Percentiles rank a stretch among this genome's conserved stretches.
These are phyloP conservation scores for Fragaria nilgerrensis DNA, from an alignment of 306 rosid genomes.

Conservation along the genomic window DNA sequence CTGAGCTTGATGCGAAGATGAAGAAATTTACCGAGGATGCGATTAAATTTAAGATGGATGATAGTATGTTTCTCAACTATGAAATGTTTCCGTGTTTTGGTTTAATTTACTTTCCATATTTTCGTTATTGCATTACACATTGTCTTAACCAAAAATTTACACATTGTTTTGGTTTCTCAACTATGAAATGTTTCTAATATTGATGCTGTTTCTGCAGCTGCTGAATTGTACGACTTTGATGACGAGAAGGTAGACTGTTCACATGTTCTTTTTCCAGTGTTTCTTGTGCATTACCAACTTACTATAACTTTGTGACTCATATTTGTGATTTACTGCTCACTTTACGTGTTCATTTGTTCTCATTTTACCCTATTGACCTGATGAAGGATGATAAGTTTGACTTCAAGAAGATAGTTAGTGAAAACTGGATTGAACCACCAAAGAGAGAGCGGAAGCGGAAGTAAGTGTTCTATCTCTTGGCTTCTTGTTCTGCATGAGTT, in stretches of 20 bases:
- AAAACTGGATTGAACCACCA: constrained; percentile 96
- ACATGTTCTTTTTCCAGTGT: background rate
- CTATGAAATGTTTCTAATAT: constrained; percentile 19
- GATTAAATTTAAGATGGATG: constrained; percentile 99
- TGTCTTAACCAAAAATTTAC: background rate
- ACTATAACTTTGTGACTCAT: constrained; percentile 10
- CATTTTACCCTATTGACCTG: background rate
- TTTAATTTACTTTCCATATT: background rate
- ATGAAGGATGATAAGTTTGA: constrained; percentile 86
- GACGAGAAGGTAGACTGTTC: constrained; percentile 69
- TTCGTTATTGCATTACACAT: constrained; percentile 9
- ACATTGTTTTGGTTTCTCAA: no score
- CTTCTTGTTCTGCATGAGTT: constrained; percentile 11
- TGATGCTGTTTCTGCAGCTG: constrained; percentile 53
- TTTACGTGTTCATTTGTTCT: background rate
- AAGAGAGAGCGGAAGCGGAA: constrained; percentile 98
- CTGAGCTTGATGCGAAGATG: constrained; percentile 99
- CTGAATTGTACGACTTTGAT: constrained; percentile 94
- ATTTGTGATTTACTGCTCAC: background rate
- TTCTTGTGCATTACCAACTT: background rate
- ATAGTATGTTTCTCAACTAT: constrained; percentile 48
- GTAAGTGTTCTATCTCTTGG: constrained; percentile 35
- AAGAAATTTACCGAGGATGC: constrained; percentile 99
- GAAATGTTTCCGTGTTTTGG: background rate
- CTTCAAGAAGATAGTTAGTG: constrained; percentile 94